Evolutionary conservation across 345 rosid genomes (phyloP).

Genomic region (Anastatica hierochuntica): DNA sequence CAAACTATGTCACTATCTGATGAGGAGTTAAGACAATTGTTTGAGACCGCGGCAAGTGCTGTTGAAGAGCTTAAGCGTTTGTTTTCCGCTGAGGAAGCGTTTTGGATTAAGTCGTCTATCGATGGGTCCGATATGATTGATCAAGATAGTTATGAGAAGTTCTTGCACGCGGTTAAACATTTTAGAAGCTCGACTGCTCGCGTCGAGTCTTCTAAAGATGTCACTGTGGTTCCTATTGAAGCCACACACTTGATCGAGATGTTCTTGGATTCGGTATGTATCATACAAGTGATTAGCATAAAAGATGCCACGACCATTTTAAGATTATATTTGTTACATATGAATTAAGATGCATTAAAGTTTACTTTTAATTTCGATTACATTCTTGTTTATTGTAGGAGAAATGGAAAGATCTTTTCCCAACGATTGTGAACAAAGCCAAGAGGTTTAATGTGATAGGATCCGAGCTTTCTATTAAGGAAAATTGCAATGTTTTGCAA

Average conservation of each 20-base stretch:
- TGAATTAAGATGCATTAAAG: too few species aligned
- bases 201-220: slow-evolving; percentile 55
- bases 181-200: slow-evolving; percentile 30
- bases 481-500: slow-evolving; percentile 34
- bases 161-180: slow-evolving; percentile 21
- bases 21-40: slow-evolving; percentile 29
- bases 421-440: slow-evolving; percentile 51
- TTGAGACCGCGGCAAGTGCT: slow-evolving; percentile 39
- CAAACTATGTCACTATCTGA: slow-evolving; percentile 7
- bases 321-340: too few species aligned
- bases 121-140: slow-evolving; percentile 33
- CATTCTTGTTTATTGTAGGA: slow-evolving; percentile 40
- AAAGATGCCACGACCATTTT: too few species aligned
- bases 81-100: slow-evolving; percentile 30
- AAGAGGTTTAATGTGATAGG: slow-evolving; percentile 32
- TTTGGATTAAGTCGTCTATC: slow-evolving; percentile 40
- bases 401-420: slow-evolving; percentile 54
- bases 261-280: slow-evolving; percentile 44
- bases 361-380: too few species aligned
- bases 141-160: slow-evolving; percentile 30
- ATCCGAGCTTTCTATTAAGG: slow-evolving; percentile 19
- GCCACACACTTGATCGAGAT: slow-evolving; percentile 32
- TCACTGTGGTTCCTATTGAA: slow-evolving; percentile 34
- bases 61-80: slow-evolving; percentile 46
- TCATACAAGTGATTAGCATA: too few species aligned